Percentiles rank a stretch among this genome's conserved stretches.
Conservation (phyloP, 2,329 filamentous ascomycete species). For the Paracorniculantispora psalliotae region DNA sequence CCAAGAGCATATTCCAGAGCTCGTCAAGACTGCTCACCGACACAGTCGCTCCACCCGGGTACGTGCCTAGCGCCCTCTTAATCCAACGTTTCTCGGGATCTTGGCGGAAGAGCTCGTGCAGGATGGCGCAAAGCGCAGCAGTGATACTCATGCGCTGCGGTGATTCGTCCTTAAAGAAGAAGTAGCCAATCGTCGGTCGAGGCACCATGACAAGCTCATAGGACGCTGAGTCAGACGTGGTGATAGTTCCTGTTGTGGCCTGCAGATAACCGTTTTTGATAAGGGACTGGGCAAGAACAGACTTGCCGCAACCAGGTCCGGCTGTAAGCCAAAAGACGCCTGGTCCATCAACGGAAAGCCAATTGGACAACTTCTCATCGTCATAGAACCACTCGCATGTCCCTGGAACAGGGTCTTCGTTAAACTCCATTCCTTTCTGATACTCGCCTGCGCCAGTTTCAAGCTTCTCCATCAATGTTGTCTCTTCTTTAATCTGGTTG, state of each 20-base stretch:
- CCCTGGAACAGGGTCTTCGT: not conserved
- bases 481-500: not conserved
- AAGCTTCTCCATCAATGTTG: not conserved
- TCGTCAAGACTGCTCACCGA: not conserved
- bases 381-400: slow-evolving; percentile 4
- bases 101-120: not conserved
- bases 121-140: not conserved
- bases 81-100: not conserved
- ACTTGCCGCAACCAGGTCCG: slow-evolving; percentile 7
- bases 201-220: not conserved
- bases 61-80: not conserved
- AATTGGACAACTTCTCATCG: not conserved
- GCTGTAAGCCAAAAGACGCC: slow-evolving; percentile 4
- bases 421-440: not conserved
- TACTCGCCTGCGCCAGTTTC: not conserved
- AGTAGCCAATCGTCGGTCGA: too few relatives aligned
- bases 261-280: not conserved
- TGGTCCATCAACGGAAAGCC: not conserved
- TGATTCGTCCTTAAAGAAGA: slow-evolving; percentile 6
- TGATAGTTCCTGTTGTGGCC: not conserved
- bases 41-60: not conserved
- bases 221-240: not conserved
- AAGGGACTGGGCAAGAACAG: not conserved
- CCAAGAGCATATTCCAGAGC: not conserved
- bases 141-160: not conserved